Evolutionary conservation across 169 alveolate genomes (phyloP), one percentile per base, ranked within the genome.

Genomic region (Babesia bovis): DNA sequence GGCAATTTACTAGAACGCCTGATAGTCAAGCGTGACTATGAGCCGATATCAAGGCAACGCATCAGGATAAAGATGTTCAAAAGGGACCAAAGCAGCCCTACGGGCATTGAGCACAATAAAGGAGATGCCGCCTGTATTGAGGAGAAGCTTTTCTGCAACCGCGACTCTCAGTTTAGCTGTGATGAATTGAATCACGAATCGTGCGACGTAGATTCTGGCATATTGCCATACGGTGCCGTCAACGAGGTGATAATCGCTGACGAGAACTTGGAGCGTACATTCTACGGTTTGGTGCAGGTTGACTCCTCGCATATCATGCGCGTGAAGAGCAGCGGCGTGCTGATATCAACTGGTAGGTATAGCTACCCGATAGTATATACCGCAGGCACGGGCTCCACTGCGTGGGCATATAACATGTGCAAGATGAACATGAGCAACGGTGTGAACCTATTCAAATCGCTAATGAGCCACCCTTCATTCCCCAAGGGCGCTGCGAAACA

Each of bases 351-450:
- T 26, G 82, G 78, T 67, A 1, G 61, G n/a, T 50, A 9, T 5
- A 5, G 19, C 19, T 3, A 4, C 23, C 44, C 4, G 13, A 4
- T 12, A 30, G 25, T 19, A 5, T 15, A 4, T 13, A 7, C 19
- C 41, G 19, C 15, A 70, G 95, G 96, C 1, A 88, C 96, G 9
- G 96, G 96, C 30, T 90, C 95, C 17, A 90, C 94, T 32, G 96
- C 96, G 0, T 91, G 96, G 96, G 90, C 93, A 21, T 91, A 85
- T 72, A 91, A 91, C 81, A 81, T 90, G 66, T 69, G 89, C 55
- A 87, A 91, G 55, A 58, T 76, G 40, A 78, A 76, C 49, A 71
- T 66, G 26, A 65, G 69, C 57, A 71, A 69, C 26, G 87, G 83
- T 13, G 25, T 66, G 36, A 33, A 61, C 26, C 38, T 78, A 25